phyloP scores from a whole-genome alignment of 2,329 filamentous ascomycete genomes.

The Rhynchosporium agropyri region DNA sequence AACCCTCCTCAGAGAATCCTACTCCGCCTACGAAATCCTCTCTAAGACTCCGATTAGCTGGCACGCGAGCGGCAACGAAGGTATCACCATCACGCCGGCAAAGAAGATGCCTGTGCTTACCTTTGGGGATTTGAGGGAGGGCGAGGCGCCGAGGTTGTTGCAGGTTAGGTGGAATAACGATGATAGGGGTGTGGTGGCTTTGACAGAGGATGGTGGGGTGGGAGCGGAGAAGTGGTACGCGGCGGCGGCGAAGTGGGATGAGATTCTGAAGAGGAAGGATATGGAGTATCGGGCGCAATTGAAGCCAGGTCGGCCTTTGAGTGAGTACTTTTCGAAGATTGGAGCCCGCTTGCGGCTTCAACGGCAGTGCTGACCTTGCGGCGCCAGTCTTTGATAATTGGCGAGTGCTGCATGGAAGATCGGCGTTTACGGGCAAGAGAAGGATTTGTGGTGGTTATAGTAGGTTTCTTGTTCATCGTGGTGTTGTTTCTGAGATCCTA shows the following conservation, averaged over 20 bases:
- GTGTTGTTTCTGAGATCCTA: background rate
- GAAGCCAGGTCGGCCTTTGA: slow-evolving; percentile 73
- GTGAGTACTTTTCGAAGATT: slow-evolving; percentile 52
- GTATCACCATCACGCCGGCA: slow-evolving; percentile 77
- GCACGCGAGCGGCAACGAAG: slow-evolving; percentile 86
- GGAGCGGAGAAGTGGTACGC: slow-evolving; percentile 66
- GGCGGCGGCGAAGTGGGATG: slow-evolving; percentile 75
- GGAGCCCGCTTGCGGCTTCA: too few species aligned
- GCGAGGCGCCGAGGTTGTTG: slow-evolving; percentile 48
- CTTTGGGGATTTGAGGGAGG: slow-evolving; percentile 50
- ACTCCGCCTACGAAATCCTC: slow-evolving; percentile 60
- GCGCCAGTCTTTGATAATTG: slow-evolving; percentile 88
- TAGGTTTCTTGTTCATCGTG: slow-evolving; percentile 50
- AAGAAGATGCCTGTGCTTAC: slow-evolving; percentile 72
- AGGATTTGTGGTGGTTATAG: slow-evolving; percentile 91
- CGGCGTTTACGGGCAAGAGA: slow-evolving; percentile 78
- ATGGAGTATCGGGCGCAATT: slow-evolving; percentile 82
- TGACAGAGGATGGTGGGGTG: slow-evolving; percentile 14
- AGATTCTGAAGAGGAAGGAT: slow-evolving; percentile 64
- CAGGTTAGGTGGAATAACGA: slow-evolving; percentile 93
- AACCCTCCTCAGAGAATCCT: slow-evolving; percentile 58
- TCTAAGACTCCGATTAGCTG: slow-evolving; percentile 62
- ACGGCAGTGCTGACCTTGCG: background rate
- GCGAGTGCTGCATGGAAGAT: slow-evolving; percentile 86
- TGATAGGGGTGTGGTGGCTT: slow-evolving; percentile 67